Evolutionary conservation across 75 land plant species (phyloP), one percentile per base, ranked within the genome.

Genomic region (Picea sitchensis): DNA sequence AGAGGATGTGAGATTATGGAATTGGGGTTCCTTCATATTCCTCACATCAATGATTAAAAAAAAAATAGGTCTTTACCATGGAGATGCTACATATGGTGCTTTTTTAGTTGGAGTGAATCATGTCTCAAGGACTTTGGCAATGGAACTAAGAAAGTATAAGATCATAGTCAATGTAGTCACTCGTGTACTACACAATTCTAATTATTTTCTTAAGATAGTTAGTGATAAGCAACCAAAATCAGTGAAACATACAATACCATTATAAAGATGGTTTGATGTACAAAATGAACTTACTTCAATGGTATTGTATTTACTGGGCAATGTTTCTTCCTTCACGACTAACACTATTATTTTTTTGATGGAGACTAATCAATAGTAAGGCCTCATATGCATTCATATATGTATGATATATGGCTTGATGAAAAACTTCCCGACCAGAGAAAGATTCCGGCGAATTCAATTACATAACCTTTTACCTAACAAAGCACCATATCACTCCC

Each of bases 141-240:
- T 97, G 94, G 99, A 97, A 81, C 69, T 95, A 57, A 98, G 99
- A 11, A 93, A 93, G 80, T 84, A 93, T 83, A 84, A 92, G 73
- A 93, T 97, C 51, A 85, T 94, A 32, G 99, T 95, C 5, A 95
- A 93, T 76, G 92, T 86, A 18, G 82, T 97, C 38, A 83, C 87
- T 6, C 88, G 99, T 31, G 99, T 98, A 47, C 68, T 95, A 81
- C 88, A 93, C 54, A 59, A 90, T 51, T 78, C 81, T 1, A 96
- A 95, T 68, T 79, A 86, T 54, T 87, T 81, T 77, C 80, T 88
- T 20, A 41, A 51, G 62, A 69, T 86, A 38, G 78, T 84, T 23
- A 95, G 88, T 59, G 94, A 90, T 75, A 89, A 83, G 83, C 85
- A 88, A 8, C 84, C 83, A 75, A 83, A 79, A 71, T 67, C 79